A percentile compares a stretch with the other conserved stretches of the same genome.
Evolutionary conservation across 306 rosid genomes (phyloP).

Genomic region (Herpetospermum pedunculosum): DNA sequence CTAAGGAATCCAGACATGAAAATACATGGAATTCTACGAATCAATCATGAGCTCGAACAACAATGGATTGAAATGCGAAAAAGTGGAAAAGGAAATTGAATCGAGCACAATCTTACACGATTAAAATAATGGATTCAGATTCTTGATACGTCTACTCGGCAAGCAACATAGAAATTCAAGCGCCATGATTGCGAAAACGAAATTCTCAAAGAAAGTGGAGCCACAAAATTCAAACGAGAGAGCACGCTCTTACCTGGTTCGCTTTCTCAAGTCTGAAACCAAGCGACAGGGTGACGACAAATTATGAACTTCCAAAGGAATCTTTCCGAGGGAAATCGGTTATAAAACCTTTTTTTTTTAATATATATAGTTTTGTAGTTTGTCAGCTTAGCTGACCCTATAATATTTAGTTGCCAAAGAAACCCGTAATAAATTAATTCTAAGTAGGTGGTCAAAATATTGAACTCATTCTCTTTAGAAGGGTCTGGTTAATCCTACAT

Average conservation of each 20-base stretch:
- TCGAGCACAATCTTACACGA: not conserved
- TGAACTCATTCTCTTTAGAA: too few relatives aligned
- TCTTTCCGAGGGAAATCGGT: too few relatives aligned
- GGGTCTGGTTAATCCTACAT: too few relatives aligned
- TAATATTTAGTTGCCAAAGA: too few relatives aligned
- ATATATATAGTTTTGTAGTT: too few relatives aligned
- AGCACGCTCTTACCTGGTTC: not conserved
- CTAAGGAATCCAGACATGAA: not conserved
- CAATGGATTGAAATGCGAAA: not conserved
- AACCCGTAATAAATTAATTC: too few relatives aligned
- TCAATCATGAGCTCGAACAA: not conserved
- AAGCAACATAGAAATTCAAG: not conserved
- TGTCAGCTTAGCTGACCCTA: too few relatives aligned
- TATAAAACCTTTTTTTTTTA: too few relatives aligned
- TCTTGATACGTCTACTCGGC: not conserved
- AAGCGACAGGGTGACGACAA: not conserved
- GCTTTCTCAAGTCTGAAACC: not conserved
- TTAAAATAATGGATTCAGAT: constrained; percentile 4
- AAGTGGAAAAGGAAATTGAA: not conserved
- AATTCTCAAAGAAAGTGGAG: not conserved
- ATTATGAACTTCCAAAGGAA: not conserved
- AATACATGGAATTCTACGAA: not conserved
- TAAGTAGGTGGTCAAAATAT: too few relatives aligned
- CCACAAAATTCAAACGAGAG: not conserved
- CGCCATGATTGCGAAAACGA: not conserved